Evolutionary conservation across 1,139 yeast genomes (phyloP).

Genomic region (Magnusiomyces fungicola): DNA sequence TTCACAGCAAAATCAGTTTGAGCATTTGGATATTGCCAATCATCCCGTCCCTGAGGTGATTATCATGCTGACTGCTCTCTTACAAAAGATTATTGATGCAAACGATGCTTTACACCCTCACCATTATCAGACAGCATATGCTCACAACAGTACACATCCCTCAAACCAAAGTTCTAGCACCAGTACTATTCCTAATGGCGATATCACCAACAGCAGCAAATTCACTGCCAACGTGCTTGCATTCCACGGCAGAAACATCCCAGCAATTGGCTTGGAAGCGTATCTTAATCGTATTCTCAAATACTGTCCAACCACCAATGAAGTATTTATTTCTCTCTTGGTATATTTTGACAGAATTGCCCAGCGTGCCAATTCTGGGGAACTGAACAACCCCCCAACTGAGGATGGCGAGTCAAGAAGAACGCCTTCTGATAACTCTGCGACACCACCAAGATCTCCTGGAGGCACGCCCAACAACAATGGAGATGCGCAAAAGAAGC

Average conservation of each 20-base stretch:
- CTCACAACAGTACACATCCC: slow-evolving; percentile 32
- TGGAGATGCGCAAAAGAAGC: slow-evolving; percentile 24
- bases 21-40: slow-evolving; percentile 71
- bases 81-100: slow-evolving; percentile 85
- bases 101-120: slow-evolving; percentile 79
- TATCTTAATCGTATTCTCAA: slow-evolving; percentile 84
- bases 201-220: slow-evolving; percentile 19
- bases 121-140: slow-evolving; percentile 44
- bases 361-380: slow-evolving; percentile 65
- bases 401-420: slow-evolving; percentile 8
- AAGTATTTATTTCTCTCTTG: slow-evolving; percentile 78
- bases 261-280: slow-evolving; percentile 86
- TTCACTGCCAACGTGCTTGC: slow-evolving; percentile 74
- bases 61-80: slow-evolving; percentile 73
- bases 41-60: slow-evolving; percentile 77
- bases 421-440: slow-evolving; percentile 14
- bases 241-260: slow-evolving; percentile 92
- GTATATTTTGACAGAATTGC: slow-evolving; percentile 95
- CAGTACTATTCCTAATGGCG: neutral
- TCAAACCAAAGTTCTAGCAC: slow-evolving; percentile 12
- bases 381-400: slow-evolving; percentile 16
- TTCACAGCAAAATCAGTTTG: slow-evolving; percentile 21
- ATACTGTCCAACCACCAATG: slow-evolving; percentile 96
- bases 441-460: slow-evolving; percentile 1
- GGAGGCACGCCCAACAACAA: slow-evolving; percentile 20